Evolutionary conservation across 371 early-diverging fungal genomes (phyloP), one percentile per base, ranked within the genome.

Genomic region (Mucor circinelloides): DNA sequence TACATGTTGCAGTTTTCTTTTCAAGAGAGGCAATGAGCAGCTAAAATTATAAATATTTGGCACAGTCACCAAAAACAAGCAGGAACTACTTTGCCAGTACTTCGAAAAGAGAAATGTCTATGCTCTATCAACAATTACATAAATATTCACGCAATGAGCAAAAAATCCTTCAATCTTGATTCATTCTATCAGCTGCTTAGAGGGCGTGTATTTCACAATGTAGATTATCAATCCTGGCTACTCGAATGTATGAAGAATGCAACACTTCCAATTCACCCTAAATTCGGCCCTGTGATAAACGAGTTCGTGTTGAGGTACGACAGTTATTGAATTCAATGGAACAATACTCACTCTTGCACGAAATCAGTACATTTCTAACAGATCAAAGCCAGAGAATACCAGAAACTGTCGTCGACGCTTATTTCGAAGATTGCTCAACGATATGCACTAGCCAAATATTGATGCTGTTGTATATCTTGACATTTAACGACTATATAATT

Each of bases 361-460:
- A 54, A 27, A 28, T 25, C 25, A 75, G 75, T 58, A 63, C 68
- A 17, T 79, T 76, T 57, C 15, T 73, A 15, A 65, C 74, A 44
- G 69, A 65, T 21, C 69, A 72, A 32, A 68, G 78, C 7, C 62
- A 72, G 23, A 72, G 60, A 17, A 75, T 81, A 38, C 72, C 80
- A 15, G 77, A 81, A 32, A 68, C 76, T 7, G 42, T 58, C 1
- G 67, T 81, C 13, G 23, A 31, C 3, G 62, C 76, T 15, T 76
- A 71, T 28, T 76, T 80, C 44, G 38, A 72, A 28, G 64, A 74
- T 28, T 50, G 63, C 12, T 64, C 62, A 1, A 63, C 52, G 1
- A 69, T 77, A 31, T 70, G 80, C 3, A 76, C 83, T 8, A 63
- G 71, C 10, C 81, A 85, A 58, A 68, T 80, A 8, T 57, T 85